Evolutionary conservation across 2,329 filamentous ascomycete species (phyloP), one percentile per base, ranked within the genome.

Genomic region (Tolypocladium paradoxum): DNA sequence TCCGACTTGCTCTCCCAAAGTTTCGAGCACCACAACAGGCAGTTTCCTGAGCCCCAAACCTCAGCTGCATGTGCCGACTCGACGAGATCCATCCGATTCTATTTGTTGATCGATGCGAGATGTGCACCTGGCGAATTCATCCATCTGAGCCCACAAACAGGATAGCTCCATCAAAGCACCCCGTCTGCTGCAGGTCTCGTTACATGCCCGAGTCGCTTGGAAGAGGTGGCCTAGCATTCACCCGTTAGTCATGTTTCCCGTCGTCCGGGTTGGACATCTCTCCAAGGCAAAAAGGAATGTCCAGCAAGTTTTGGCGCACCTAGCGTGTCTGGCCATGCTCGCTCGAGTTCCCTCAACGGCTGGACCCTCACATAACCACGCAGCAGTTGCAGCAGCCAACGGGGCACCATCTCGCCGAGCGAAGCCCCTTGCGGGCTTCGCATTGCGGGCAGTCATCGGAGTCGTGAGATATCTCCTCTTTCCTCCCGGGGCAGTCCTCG

Each of bases 401-500:
- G 3, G 64, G 65, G 52, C 69, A 70, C 69, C 69, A 71, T 52
- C 68, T 60, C 6, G 67, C 63, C 7, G 69, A 71, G 45, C 58
- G 60, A 50, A 65, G 60, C 40, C 59, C 53, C 36, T 58, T 58
- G n/a, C 56, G 59, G 49, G 58, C 60, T 47, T 70, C 68, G 54
- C 69, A 71, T 48, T 66, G 64, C 38, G 65, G 58, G 53, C 69
- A 71, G 36, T 66, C 58, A 24, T 70, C 66, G 2, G 59, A 52
- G 48, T 67, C 62, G 48, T 60, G 52, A 18, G 61, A 58, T 6
- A 69, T 55, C 29, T 68, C 65, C 31, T 70, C 67, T 24, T 57
- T 61, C 31, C 63, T 60, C 2, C 61, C 65, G 0, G 62, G 52
- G 52, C 69, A 71, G 27, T 64, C 54, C 6, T 64, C 62, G 43